phyloP scores from a whole-genome alignment of 2,329 filamentous ascomycete genomes.

The Claviceps pazoutovae region DNA sequence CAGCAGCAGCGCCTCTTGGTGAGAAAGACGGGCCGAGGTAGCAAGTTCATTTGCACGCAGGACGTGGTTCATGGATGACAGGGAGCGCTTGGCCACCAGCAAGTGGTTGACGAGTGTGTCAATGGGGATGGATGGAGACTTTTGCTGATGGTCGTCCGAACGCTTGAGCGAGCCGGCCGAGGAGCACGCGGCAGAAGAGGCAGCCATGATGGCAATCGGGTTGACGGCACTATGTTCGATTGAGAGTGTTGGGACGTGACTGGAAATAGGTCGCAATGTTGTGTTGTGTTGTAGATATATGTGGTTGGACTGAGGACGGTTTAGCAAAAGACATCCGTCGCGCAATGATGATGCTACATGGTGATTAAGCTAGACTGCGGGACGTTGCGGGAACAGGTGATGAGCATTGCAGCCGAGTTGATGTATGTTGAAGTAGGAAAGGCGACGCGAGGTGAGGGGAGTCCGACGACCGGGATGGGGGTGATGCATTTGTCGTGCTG shows the following conservation, averaged over 20 bases:
- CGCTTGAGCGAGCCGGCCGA: constrained; percentile 21
- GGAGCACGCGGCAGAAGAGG: constrained; percentile 21
- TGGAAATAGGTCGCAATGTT: not conserved
- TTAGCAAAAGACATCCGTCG: not conserved
- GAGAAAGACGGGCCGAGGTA: constrained; percentile 55
- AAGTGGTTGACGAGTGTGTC: constrained; percentile 75
- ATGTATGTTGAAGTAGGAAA: not conserved
- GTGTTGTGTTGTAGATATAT: not conserved
- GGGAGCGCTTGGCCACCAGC: constrained; percentile 72
- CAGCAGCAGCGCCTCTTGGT: constrained; percentile 68
- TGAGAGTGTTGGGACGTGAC: not conserved
- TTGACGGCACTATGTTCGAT: not conserved
- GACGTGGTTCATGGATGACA: constrained; percentile 71
- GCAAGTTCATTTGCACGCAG: constrained; percentile 80
- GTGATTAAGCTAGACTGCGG: not conserved
- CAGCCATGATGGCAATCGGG: constrained; percentile 17
- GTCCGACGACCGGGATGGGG: not conserved
- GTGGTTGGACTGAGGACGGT: not conserved
- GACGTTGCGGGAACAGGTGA: not conserved
- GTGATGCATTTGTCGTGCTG: not conserved
- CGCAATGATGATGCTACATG: constrained; percentile 5
- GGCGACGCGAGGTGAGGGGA: not conserved
- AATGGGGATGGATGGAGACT: constrained; percentile 27
- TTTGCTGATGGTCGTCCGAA: constrained; percentile 12
- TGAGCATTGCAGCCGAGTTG: not conserved